A percentile compares a stretch with the other conserved stretches of the same genome.
Evolutionary conservation across 345 rosid species (phyloP).

Genomic region (Euclidium syriacum): DNA sequence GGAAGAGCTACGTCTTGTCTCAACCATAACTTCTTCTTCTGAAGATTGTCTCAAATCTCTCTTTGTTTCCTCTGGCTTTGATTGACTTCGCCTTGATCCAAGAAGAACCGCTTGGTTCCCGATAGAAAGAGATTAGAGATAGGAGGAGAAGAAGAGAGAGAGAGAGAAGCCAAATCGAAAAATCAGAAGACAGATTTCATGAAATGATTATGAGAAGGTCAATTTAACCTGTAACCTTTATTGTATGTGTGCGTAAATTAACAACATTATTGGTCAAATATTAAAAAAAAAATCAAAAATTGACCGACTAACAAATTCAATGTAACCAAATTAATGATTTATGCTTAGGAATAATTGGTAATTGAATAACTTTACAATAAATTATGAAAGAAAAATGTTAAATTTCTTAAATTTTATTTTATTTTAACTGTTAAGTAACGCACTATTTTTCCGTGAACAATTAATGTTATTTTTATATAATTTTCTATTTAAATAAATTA

Average conservation of each 20-base stretch:
- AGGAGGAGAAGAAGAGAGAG: conserved; percentile 14
- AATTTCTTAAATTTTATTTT: no score
- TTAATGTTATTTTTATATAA: no score
- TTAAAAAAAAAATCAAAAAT: not conserved
- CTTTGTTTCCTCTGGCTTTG: not conserved
- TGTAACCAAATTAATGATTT: no score
- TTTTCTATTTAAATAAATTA: no score
- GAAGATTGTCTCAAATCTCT: conserved; percentile 11
- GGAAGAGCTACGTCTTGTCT: conserved; percentile 87
- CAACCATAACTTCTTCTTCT: conserved; percentile 90
- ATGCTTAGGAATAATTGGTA: no score
- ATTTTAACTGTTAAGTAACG: no score
- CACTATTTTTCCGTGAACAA: no score
- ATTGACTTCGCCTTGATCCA: conserved; percentile 45
- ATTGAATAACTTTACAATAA: no score
- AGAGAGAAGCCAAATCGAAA: conserved; percentile 13
- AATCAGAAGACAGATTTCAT: conserved; percentile 27
- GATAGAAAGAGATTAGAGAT: conserved; percentile 14
- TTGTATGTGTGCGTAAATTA: not conserved
- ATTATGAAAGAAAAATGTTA: no score
- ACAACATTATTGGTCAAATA: conserved; percentile 9
- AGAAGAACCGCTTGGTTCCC: conserved; percentile 27
- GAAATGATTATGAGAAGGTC: conserved; percentile 23
- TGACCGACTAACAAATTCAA: no score
- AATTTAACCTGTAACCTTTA: conserved; percentile 17